phyloP scores from a whole-genome alignment of 345 rosid genomes.

The Reutealis trisperma region DNA sequence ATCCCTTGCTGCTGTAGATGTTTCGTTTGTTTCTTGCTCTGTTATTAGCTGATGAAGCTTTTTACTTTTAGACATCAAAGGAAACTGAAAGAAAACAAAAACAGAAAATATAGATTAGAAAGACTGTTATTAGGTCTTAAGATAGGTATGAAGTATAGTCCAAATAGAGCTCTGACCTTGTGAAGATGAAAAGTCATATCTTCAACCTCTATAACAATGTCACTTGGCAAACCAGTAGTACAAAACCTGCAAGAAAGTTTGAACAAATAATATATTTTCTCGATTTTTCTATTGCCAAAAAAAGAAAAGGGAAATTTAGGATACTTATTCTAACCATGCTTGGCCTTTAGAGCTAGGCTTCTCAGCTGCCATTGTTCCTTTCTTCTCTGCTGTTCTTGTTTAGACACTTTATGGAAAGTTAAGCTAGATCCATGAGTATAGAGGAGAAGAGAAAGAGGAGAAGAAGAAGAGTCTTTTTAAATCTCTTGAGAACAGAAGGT shows the following conservation, averaged over 20 bases:
- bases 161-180: constrained; percentile 47
- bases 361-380: constrained; percentile 57
- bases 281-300: background rate
- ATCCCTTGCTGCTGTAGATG: constrained; percentile 8
- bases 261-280: background rate
- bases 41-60: constrained; percentile 74
- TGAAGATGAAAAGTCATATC: constrained; percentile 96
- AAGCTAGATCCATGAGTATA: constrained; percentile 32
- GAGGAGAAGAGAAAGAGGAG: background rate
- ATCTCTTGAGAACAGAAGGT: background rate
- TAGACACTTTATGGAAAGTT: background rate
- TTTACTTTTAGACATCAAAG: constrained; percentile 83
- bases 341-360: constrained; percentile 73
- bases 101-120: background rate
- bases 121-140: background rate
- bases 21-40: constrained; percentile 58
- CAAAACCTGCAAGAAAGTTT: constrained; percentile 64
- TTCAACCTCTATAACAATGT: constrained; percentile 76
- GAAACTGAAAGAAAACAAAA: constrained; percentile 54
- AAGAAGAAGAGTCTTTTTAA: background rate
- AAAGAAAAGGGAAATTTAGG: background rate
- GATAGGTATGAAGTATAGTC: background rate
- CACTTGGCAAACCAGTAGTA: constrained; percentile 87
- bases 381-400: background rate
- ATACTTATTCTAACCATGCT: constrained; percentile 63